A percentile compares a stretch with the other conserved stretches of the same genome.
Evolutionary conservation across 1,139 yeast species (phyloP).

Genomic region (Hemisphaericaspora subhashii): DNA sequence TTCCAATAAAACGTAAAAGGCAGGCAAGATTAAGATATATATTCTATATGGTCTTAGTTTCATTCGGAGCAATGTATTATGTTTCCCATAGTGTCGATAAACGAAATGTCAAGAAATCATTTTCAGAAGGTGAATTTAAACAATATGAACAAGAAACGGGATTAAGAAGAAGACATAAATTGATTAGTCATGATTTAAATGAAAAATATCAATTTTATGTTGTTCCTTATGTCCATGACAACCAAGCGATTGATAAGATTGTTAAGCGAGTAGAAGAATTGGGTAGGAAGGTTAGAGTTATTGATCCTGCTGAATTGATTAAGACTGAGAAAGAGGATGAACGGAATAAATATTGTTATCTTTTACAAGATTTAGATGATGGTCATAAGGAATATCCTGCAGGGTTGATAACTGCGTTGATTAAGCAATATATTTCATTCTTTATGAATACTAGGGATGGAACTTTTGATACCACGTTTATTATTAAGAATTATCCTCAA

Average conservation of each 20-base stretch:
- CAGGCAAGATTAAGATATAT: slow-evolving; percentile 47
- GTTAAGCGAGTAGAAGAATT: slow-evolving; percentile 18
- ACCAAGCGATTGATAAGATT: slow-evolving; percentile 21
- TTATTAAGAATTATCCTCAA: slow-evolving; percentile 57
- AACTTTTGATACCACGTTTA: slow-evolving; percentile 43
- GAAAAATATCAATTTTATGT: slow-evolving; percentile 41
- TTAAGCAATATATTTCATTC: slow-evolving; percentile 46
- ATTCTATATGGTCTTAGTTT: slow-evolving; percentile 48
- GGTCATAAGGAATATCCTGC: slow-evolving; percentile 46
- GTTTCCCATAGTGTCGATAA: slow-evolving; percentile 56
- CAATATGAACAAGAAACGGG: slow-evolving; percentile 51
- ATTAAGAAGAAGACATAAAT: slow-evolving; percentile 52
- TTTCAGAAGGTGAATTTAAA: slow-evolving; percentile 60
- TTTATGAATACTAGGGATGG: slow-evolving; percentile 43
- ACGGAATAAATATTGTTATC: slow-evolving; percentile 39
- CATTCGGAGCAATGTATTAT: slow-evolving; percentile 53
- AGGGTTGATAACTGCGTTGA: slow-evolving; percentile 58
- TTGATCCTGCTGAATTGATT: slow-evolving; percentile 48
- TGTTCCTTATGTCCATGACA: slow-evolving; percentile 40
- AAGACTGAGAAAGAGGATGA: slow-evolving; percentile 43
- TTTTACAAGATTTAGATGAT: slow-evolving; percentile 41
- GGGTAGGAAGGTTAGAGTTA: slow-evolving; percentile 42
- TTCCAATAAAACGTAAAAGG: slow-evolving; percentile 10
- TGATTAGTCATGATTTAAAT: slow-evolving; percentile 32
- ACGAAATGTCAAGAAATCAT: slow-evolving; percentile 49